phyloP scores from a whole-genome alignment of 2,329 filamentous ascomycete species.

The Talaromyces sp. region DNA sequence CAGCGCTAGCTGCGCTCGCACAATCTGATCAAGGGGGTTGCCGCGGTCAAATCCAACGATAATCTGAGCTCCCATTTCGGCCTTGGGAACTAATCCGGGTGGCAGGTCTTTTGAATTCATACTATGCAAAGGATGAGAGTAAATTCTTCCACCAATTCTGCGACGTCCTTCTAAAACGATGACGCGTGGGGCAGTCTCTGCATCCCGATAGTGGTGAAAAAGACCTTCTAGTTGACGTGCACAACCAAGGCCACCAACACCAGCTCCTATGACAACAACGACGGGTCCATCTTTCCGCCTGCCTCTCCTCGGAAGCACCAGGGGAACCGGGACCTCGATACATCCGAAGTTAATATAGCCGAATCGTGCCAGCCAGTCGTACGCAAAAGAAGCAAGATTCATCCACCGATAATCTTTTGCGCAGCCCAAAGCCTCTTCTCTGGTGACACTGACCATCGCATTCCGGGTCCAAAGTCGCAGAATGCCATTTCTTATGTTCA shows the following conservation, averaged over 20 bases:
- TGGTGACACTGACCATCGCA: constrained; percentile 77
- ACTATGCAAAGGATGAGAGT: constrained; percentile 73
- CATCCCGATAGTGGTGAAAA: constrained; percentile 75
- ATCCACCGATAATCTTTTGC: constrained; percentile 87
- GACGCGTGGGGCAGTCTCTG: constrained; percentile 69
- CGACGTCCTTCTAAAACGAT: constrained; percentile 83
- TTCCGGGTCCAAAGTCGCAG: constrained; percentile 87
- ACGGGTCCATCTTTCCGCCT: constrained; percentile 63
- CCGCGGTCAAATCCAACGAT: constrained; percentile 96
- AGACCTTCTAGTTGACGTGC: constrained; percentile 88
- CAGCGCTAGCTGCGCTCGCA: constrained; percentile 85
- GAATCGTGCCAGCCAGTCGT: constrained; percentile 86
- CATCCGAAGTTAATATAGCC: constrained; percentile 98
- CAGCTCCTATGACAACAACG: constrained; percentile 85
- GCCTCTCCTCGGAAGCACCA: constrained; percentile 42
- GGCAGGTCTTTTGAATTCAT: constrained; percentile 58
- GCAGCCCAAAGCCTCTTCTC: constrained; percentile 87
- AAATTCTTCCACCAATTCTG: constrained; percentile 88
- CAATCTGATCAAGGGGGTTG: constrained; percentile 87
- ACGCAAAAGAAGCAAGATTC: constrained; percentile 81
- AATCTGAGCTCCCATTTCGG: constrained; percentile 97
- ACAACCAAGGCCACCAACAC: constrained; percentile 90
- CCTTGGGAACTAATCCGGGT: constrained; percentile 68
- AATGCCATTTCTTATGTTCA: constrained; percentile 95
- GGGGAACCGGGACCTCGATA: constrained; percentile 65